Conservation (phyloP, 73 alveolate species). For the Uronychia binucleata region DNA sequence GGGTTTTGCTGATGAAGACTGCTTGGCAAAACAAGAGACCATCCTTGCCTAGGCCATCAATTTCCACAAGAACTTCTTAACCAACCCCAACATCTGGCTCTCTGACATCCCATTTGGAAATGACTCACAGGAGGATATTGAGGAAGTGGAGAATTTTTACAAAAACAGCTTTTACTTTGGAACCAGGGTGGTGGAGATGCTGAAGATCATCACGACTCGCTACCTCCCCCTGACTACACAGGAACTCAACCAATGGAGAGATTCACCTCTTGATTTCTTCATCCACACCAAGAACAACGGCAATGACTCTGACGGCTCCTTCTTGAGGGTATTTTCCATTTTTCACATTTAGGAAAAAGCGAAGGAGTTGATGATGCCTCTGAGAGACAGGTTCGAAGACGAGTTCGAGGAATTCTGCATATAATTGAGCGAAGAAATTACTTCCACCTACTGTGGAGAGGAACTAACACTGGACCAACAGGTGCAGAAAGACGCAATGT, state of each 20-base stretch:
- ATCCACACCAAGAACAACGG: constrained; percentile 9
- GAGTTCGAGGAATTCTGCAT: constrained; percentile 23
- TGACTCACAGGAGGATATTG: neutral
- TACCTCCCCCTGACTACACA: constrained; percentile 25
- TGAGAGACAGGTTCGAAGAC: constrained; percentile 23
- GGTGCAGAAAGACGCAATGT: constrained; percentile 36
- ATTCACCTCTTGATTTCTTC: constrained; percentile 38
- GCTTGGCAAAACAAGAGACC: neutral
- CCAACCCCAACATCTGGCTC: neutral
- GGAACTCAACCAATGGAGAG: constrained; percentile 37
- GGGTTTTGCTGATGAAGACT: neutral
- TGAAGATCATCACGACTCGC: neutral
- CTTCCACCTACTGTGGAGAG: neutral
- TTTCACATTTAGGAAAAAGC: constrained; percentile 25
- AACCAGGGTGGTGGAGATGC: neutral
- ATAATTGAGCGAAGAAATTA: neutral
- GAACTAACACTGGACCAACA: neutral
- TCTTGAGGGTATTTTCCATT: constrained; percentile 1
- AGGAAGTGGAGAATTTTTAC: neutral
- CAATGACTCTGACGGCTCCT: constrained; percentile 31
- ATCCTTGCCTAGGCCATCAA: neutral
- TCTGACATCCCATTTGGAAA: neutral
- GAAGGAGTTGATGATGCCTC: constrained; percentile 14
- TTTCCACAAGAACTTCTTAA: neutral
- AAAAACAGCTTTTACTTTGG: neutral